A percentile compares a stretch with the other conserved stretches of the same genome.
phyloP scores from a whole-genome alignment of 164 flowering plant genomes.

The Nymphaea colorata region DNA sequence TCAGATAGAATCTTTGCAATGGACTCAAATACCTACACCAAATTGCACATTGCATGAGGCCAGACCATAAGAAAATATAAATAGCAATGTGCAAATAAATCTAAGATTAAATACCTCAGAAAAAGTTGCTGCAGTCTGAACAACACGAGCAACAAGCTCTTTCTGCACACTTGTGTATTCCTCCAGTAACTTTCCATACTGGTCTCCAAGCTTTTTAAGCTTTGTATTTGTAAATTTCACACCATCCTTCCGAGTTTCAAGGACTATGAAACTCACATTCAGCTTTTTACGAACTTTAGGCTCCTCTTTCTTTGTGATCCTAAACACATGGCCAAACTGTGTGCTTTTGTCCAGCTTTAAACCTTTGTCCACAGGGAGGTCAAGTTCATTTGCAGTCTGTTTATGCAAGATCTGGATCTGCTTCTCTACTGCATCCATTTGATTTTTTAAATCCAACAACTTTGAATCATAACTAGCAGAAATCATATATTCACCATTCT shows the following conservation, averaged over 20 bases:
- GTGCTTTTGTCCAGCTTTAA: slow-evolving; percentile 87
- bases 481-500: slow-evolving; percentile 94
- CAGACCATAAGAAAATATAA: neutral
- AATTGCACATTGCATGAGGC: slow-evolving; percentile 7
- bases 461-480: slow-evolving; percentile 64
- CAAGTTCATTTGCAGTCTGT: slow-evolving; percentile 77
- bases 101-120: slow-evolving; percentile 47
- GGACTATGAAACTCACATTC: slow-evolving; percentile 60
- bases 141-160: slow-evolving; percentile 69
- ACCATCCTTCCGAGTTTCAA: slow-evolving; percentile 96
- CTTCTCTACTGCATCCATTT: slow-evolving; percentile 58
- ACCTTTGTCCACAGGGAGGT: slow-evolving; percentile 72
- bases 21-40: slow-evolving; percentile 69
- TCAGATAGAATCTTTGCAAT: slow-evolving; percentile 76
- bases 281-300: slow-evolving; percentile 90
- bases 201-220: slow-evolving; percentile 84
- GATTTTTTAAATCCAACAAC: slow-evolving; percentile 47
- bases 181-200: slow-evolving; percentile 66
- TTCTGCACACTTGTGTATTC: slow-evolving; percentile 82
- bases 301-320: slow-evolving; percentile 98
- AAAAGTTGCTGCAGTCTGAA: slow-evolving; percentile 73
- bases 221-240: slow-evolving; percentile 88
- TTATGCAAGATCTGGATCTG: slow-evolving; percentile 71
- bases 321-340: slow-evolving; percentile 91
- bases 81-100: slow-evolving; percentile 1